Percentiles rank a stretch among this genome's conserved stretches.
Conservation (phyloP, 352 stramenopile genomes). For the Phytophthora lateralis region DNA sequence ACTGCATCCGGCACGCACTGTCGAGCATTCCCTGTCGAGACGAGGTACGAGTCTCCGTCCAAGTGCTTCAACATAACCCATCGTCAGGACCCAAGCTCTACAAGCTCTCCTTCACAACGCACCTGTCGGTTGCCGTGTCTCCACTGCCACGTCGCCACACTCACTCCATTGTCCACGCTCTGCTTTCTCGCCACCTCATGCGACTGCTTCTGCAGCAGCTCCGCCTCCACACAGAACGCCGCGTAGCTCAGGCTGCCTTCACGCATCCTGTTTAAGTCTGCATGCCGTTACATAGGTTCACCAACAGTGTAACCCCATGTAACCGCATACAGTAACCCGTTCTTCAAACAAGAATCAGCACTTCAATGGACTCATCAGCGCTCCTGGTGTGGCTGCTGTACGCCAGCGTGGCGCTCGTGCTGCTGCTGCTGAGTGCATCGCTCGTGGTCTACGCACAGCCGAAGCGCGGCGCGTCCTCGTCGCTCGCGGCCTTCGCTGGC, state of each 20-base stretch:
- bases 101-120: background rate
- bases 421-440: slow-evolving; percentile 57
- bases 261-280: slow-evolving; percentile 19
- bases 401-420: slow-evolving; percentile 56
- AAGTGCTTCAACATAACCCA: slow-evolving; percentile 47
- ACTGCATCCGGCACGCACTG: background rate
- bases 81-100: background rate
- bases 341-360: slow-evolving; percentile 16
- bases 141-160: slow-evolving; percentile 61
- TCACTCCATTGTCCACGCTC: background rate
- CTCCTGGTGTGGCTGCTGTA: slow-evolving; percentile 70
- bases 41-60: slow-evolving; percentile 67
- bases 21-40: slow-evolving; percentile 53
- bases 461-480: slow-evolving; percentile 51
- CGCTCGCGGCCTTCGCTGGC: slow-evolving; percentile 56
- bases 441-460: slow-evolving; percentile 76
- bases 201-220: slow-evolving; percentile 47
- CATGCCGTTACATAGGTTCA: too few relatives aligned
- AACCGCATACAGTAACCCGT: background rate
- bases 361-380: slow-evolving; percentile 43
- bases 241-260: slow-evolving; percentile 49
- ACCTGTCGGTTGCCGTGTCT: slow-evolving; percentile 55
- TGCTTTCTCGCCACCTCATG: slow-evolving; percentile 28
- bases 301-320: background rate
- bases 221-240: slow-evolving; percentile 53